Conservation (phyloP, 176 grass and related monocot genomes). For the Ensete glaucum region DNA sequence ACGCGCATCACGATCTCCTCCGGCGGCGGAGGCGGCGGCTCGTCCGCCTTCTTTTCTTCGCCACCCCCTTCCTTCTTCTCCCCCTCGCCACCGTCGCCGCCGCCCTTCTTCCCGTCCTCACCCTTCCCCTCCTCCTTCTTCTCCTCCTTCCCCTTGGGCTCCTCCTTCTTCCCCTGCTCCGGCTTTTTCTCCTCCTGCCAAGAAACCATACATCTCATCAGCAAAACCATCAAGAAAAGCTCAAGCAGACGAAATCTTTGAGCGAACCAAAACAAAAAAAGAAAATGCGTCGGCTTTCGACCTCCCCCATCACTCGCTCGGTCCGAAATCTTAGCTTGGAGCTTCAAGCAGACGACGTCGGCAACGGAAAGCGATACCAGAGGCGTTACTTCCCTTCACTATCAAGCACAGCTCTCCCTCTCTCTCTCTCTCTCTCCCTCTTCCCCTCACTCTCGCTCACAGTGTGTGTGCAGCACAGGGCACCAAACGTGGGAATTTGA, state of each 20-base stretch:
- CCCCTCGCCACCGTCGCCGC: neutral
- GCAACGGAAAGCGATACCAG: no score
- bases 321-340: no score
- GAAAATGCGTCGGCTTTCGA: neutral
- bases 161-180: slow-evolving; percentile 6
- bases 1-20: slow-evolving; percentile 36
- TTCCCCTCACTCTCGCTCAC: no score
- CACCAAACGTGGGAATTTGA: no score
- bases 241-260: neutral
- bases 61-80: neutral
- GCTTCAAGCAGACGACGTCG: no score
- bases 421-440: no score
- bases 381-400: no score
- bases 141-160: neutral
- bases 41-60: neutral
- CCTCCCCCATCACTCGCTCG: neutral
- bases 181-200: neutral
- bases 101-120: neutral
- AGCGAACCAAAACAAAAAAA: neutral
- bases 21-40: neutral
- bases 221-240: neutral
- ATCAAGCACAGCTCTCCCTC: no score
- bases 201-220: neutral
- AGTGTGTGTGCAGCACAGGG: no score
- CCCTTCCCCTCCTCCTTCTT: neutral